These are phyloP conservation scores for barley (Hordeum vulgare) DNA, from an alignment of 176 grass and related monocot genomes.

Conservation along the genomic window DNA sequence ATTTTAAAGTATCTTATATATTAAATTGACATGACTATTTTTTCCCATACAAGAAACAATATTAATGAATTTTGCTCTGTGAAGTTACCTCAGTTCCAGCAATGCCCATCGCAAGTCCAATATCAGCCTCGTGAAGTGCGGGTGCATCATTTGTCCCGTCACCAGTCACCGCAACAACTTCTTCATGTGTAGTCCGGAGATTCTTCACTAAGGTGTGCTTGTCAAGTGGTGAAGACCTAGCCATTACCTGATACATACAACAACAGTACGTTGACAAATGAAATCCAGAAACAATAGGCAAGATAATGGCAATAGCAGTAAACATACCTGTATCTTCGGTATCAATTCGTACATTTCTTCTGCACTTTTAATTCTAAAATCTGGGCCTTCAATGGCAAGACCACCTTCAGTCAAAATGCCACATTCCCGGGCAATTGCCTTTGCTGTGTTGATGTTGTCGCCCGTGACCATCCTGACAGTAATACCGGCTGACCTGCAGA, in stretches of 20 bases:
- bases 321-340: constrained; percentile 80
- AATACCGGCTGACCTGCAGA: constrained; percentile 91
- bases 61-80: neutral
- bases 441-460: constrained; percentile 97
- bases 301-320: neutral
- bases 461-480: constrained; percentile 94
- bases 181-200: constrained; percentile 59
- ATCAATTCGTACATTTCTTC: constrained; percentile 62
- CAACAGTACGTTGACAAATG: constrained; percentile 2
- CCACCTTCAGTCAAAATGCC: constrained; percentile 89
- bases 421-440: constrained; percentile 93
- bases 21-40: neutral
- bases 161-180: constrained; percentile 93
- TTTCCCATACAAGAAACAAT: neutral
- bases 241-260: constrained; percentile 72
- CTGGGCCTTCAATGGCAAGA: constrained; percentile 80
- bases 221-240: constrained; percentile 90
- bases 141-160: constrained; percentile 98
- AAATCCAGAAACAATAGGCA: neutral
- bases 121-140: constrained; percentile 92
- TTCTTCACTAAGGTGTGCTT: constrained; percentile 92
- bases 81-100: constrained; percentile 86
- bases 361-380: constrained; percentile 67
- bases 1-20: neutral
- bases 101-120: constrained; percentile 94